Evolutionary conservation across 2,329 filamentous ascomycete species (phyloP), one percentile per base, ranked within the genome.

Genomic region (Gyromitra esculenta): DNA sequence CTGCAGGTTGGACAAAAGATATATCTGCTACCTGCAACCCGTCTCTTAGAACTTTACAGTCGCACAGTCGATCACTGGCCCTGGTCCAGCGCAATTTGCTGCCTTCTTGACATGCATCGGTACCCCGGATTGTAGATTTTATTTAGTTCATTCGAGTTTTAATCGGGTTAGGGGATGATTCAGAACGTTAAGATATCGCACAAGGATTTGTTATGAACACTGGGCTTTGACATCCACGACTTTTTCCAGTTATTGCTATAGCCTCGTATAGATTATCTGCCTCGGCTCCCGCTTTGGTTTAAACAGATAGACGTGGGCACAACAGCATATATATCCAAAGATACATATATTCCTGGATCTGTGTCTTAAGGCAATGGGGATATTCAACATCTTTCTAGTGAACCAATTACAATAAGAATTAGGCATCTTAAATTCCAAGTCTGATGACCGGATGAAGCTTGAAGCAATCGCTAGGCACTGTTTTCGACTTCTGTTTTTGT

Each of bases 221-320:
- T 52, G 35, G 63, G 67, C 56, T 70, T 70, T 60, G 54, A 37
- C 66, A 39, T 68, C 37, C 21, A 11, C 31, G 39, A 37, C n/a
- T 60, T 69, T 39, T 37, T 6, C 31, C 37, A 35, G 15, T 54
- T 60, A 37, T 31, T 15, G 18, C 41, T 41, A 21, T 39, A 9
- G 15, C 45, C 39, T 52, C 48, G 39, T 59, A 59, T 63, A 63
- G 60, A 48, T 63, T 63, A 45, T 43, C n/a, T 18, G 21, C 11
- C 54, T 59, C 5, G 25, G 21, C 21, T 31, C 4, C 13, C 18
- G n/a, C 13, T 56, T 48, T 21, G 43, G 52, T 52, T 11, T 15
- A 50, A 39, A 18, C 13, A 35, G 39, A 21, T 21, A 37, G 45
- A 25, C 11, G 62, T 37, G 41, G 21, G 18, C 45, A 62, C 48